Conservation (phyloP, 2,329 filamentous ascomycete genomes). For the Fusarium sp. region DNA sequence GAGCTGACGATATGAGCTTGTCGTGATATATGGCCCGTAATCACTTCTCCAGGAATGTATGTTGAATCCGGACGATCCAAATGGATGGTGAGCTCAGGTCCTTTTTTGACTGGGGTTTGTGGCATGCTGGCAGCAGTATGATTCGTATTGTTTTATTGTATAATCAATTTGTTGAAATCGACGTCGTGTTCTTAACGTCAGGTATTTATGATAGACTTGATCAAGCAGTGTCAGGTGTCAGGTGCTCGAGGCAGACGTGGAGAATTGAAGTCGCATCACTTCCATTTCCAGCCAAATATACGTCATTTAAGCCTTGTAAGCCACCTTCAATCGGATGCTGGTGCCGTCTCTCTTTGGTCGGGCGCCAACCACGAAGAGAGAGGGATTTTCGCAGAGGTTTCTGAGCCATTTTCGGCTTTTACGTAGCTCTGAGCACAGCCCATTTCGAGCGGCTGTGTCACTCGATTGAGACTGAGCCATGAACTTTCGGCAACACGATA, state of each 20-base stretch:
- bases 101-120: neutral
- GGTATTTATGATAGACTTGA: neutral
- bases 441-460: too few relatives aligned
- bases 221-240: accelerated
- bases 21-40: neutral
- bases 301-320: neutral
- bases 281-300: neutral
- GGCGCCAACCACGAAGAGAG: neutral
- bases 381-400: neutral
- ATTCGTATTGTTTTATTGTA: neutral
- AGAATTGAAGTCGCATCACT: neutral
- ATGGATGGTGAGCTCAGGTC: neutral
- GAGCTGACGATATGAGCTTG: neutral
- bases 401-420: neutral
- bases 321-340: neutral
- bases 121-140: neutral
- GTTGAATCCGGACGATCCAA: neutral
- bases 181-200: too few relatives aligned
- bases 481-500: too few relatives aligned
- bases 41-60: neutral
- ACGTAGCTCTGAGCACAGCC: neutral
- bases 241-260: neutral
- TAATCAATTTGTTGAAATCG: accelerated
- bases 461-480: neutral
- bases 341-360: too few relatives aligned